Conservation (phyloP, 306 rosid genomes). For the Canavalia gladiata region DNA sequence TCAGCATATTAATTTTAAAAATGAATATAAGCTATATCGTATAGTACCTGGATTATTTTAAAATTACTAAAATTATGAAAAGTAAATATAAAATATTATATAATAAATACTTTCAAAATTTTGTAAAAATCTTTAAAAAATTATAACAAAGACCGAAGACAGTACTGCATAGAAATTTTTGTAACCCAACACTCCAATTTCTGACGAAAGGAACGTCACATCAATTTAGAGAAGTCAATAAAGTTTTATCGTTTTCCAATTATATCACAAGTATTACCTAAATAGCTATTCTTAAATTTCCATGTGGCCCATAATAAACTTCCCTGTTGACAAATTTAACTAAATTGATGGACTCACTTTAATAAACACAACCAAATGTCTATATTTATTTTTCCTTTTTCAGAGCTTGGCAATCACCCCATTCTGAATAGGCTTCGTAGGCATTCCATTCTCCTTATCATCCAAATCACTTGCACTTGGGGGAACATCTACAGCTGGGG, state of each 20-base stretch:
- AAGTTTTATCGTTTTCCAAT: not conserved
- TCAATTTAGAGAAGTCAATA: conserved; percentile 7
- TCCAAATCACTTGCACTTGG: conserved; percentile 72
- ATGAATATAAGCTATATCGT: too few relatives aligned
- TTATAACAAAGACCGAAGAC: too few relatives aligned
- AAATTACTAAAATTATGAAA: too few relatives aligned
- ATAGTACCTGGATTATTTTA: too few relatives aligned
- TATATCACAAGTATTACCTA: not conserved
- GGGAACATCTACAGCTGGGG: conserved; percentile 80
- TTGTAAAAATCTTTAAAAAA: too few relatives aligned
- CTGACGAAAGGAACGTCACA: not conserved
- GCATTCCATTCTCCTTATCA: conserved; percentile 64
- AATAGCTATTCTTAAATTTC: not conserved
- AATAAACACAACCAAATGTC: conserved; percentile 20
- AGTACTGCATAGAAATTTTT: not conserved
- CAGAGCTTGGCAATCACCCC: conserved; percentile 72
- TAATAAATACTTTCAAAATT: too few relatives aligned
- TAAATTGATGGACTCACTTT: not conserved
- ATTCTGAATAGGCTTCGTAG: conserved; percentile 68
- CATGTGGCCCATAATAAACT: conserved; percentile 12
- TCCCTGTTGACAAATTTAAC: not conserved
- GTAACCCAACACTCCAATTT: not conserved
- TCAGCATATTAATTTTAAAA: too few relatives aligned
- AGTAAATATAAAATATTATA: too few relatives aligned
- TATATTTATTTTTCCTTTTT: conserved; percentile 29